phyloP scores from a whole-genome alignment of 2,329 filamentous ascomycete species.

The Ascochyta clinopodiicola region DNA sequence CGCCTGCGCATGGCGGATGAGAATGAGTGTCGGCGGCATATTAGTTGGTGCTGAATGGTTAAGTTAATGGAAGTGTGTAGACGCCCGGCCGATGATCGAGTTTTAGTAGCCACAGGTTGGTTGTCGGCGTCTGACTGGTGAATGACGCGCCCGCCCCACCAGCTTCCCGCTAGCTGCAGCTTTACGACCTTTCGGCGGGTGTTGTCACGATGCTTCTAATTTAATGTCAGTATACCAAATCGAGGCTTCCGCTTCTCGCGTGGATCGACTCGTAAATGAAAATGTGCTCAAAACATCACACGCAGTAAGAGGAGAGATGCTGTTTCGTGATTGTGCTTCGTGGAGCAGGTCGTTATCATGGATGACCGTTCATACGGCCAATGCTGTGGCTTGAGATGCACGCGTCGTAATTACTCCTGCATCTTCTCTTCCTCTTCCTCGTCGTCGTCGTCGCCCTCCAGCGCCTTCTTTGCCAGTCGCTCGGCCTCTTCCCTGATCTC shows the following conservation, averaged over 20 bases:
- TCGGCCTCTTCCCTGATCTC: slow-evolving; percentile 90
- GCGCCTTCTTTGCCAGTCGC: slow-evolving; percentile 85
- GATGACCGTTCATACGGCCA: slow-evolving; percentile 37
- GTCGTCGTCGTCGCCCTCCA: slow-evolving; percentile 84
- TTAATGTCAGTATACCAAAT: neutral
- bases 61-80: neutral
- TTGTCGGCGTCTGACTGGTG: slow-evolving; percentile 13
- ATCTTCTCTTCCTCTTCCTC: slow-evolving; percentile 89
- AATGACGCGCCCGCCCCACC: slow-evolving; percentile 18
- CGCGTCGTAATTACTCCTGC: slow-evolving; percentile 70
- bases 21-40: slow-evolving; percentile 55
- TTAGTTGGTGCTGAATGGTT: neutral
- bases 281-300: neutral
- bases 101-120: slow-evolving; percentile 13
- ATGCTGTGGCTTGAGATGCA: slow-evolving; percentile 25
- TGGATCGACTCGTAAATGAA: neutral
- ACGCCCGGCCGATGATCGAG: neutral
- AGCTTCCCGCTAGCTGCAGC: slow-evolving; percentile 10
- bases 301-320: neutral
- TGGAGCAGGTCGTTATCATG: slow-evolving; percentile 36
- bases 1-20: slow-evolving; percentile 55
- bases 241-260: neutral
- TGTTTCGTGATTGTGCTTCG: slow-evolving; percentile 24
- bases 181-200: slow-evolving; percentile 3
- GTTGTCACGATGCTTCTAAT: neutral